Evolutionary conservation across 441 rosid genomes (phyloP), one percentile per base, ranked within the genome.

Genomic region (Eruca vesicaria): DNA sequence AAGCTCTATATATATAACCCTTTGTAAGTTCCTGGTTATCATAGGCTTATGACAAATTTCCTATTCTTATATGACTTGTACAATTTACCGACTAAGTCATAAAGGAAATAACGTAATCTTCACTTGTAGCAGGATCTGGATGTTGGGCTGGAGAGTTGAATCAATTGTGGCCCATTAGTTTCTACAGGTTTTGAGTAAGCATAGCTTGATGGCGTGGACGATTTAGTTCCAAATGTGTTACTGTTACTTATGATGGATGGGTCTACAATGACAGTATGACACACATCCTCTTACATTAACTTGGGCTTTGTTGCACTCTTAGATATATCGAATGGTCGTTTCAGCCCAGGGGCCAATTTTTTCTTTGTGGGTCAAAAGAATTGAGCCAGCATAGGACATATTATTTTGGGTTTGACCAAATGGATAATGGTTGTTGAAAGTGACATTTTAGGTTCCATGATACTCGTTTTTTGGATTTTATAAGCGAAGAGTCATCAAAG

Each of bases 331-430:
- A 59, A 5, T 18, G n/a, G 21, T 31, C 5, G 32, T 31, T 59
- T 21, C 29, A 18, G 69, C 36, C 20, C 31, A 63, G 11, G 48
- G 26, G 38, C 71, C 58, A 43, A 43, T 48, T 16, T 33, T 66
- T 59, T 9, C 59, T 32, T 45, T 11, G 29, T 67, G 55, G 55
- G 55, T 15, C 11, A 7, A 45, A 9, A 19, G 5, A 23, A 67
- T 48, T 21, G 12, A 26, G 36, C 26, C 10, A 4, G 23, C 11
- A 10, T 8, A 11, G 12, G 68, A 50, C 63, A 10, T 48, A 32
- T n/a, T 23, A 23, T 74, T 32, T 53, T 67, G 78, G 73, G 9
- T 43, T 66, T 56, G 10, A 50, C 56, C 41, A 60, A 60, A 60
- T 32, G 65, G 65, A 60, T 31, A 60, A 31, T 32, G 65, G 23